Evolutionary conservation across 2,329 filamentous ascomycete species (phyloP).

Genomic region (Cyphellophora attinorum): DNA sequence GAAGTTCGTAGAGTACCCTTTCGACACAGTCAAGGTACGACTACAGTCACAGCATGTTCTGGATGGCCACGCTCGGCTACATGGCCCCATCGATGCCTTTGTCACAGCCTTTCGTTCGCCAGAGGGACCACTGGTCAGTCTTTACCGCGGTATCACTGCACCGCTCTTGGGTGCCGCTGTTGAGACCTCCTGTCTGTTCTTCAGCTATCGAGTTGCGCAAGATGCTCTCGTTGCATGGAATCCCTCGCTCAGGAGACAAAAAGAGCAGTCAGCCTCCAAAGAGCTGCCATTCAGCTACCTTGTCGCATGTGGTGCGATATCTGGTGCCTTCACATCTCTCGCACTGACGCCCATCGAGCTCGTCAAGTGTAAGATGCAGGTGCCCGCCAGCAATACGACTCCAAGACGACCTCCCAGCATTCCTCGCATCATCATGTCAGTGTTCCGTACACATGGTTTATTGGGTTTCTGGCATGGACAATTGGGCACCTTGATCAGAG

Average conservation of each 20-base stretch:
- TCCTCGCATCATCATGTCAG: slow-evolving; percentile 59
- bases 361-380: slow-evolving; percentile 97
- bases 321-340: slow-evolving; percentile 80
- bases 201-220: slow-evolving; percentile 67
- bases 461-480: slow-evolving; percentile 92
- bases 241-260: slow-evolving; percentile 30
- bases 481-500: slow-evolving; percentile 82
- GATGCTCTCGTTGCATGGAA: slow-evolving; percentile 56
- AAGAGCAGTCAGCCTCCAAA: slow-evolving; percentile 23
- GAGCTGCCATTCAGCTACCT: slow-evolving; percentile 64
- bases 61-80: slow-evolving; percentile 36
- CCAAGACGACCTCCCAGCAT: slow-evolving; percentile 50
- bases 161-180: slow-evolving; percentile 83
- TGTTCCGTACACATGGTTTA: slow-evolving; percentile 75
- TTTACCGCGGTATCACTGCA: slow-evolving; percentile 89
- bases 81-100: slow-evolving; percentile 85
- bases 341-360: slow-evolving; percentile 92
- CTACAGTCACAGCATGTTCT: slow-evolving; percentile 89
- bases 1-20: slow-evolving; percentile 96
- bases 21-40: slow-evolving; percentile 96
- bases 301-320: slow-evolving; percentile 70
- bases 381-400: slow-evolving; percentile 36
- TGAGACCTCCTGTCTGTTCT: slow-evolving; percentile 86
- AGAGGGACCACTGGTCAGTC: slow-evolving; percentile 62
- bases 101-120: slow-evolving; percentile 62